These are phyloP conservation scores for Ziziphus jujuba DNA, from an alignment of 306 rosid species.

Conservation along the genomic window DNA sequence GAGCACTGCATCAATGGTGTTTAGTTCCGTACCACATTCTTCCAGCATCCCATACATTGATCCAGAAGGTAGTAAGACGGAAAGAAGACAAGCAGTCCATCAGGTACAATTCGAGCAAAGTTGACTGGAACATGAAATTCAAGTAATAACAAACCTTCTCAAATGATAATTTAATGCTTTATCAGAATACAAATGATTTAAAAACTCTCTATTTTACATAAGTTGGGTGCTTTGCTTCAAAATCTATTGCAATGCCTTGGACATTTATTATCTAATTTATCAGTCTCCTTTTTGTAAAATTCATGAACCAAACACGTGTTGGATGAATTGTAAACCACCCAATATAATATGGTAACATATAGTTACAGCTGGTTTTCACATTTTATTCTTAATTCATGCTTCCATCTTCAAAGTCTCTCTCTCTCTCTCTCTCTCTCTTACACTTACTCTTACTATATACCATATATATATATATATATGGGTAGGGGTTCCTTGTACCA, in stretches of 20 bases:
- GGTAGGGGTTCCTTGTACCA: too few species aligned
- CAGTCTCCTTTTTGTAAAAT: background rate
- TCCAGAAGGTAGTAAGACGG: conserved; percentile 93
- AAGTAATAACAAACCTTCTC: conserved; percentile 13
- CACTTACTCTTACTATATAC: too few species aligned
- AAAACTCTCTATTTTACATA: background rate
- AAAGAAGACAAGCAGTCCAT: conserved; percentile 93
- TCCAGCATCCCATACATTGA: conserved; percentile 84
- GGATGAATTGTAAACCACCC: background rate
- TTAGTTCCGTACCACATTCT: conserved; percentile 53
- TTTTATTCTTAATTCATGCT: too few species aligned
- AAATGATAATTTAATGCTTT: conserved; percentile 13
- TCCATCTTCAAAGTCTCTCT: too few species aligned
- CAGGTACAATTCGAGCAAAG: conserved; percentile 91
- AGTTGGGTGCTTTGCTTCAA: background rate
- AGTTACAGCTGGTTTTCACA: background rate
- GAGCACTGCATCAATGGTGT: conserved; percentile 17
- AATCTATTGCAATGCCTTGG: background rate
- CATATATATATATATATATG: too few species aligned
- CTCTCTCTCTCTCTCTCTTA: too few species aligned
- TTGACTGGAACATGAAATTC: conserved; percentile 65
- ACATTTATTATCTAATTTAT: background rate
- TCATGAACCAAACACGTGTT: background rate
- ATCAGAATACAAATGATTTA: background rate
- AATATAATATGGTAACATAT: conserved; percentile 8